phyloP scores from a whole-genome alignment of 2,329 filamentous ascomycete genomes.

The Paecilomyces formosus region DNA sequence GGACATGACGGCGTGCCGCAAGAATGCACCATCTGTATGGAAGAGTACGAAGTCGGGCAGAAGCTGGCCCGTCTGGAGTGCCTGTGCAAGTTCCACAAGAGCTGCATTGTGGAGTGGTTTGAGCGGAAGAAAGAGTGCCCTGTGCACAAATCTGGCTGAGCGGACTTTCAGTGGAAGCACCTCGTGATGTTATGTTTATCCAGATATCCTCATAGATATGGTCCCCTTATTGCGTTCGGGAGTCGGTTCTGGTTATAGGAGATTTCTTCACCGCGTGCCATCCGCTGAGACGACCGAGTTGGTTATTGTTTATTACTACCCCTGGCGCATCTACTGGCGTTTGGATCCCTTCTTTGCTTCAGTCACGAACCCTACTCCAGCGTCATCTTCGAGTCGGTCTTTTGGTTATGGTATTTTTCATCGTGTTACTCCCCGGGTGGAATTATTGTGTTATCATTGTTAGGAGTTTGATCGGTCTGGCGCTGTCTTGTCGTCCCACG shows the following conservation, averaged over 20 bases:
- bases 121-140: conserved; percentile 52
- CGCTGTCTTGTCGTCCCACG: neutral
- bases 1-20: conserved; percentile 45
- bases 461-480: neutral
- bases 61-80: conserved; percentile 55
- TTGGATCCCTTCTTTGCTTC: neutral
- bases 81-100: conserved; percentile 57
- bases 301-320: neutral
- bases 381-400: neutral
- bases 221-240: neutral
- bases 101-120: conserved; percentile 56
- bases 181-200: neutral
- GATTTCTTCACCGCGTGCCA: neutral
- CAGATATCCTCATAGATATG: neutral
- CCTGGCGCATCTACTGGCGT: neutral
- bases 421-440: neutral
- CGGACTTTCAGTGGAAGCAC: neutral
- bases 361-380: neutral
- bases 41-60: conserved; percentile 55
- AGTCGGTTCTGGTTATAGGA: neutral
- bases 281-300: neutral
- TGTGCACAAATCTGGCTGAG: conserved; percentile 45
- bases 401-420: neutral
- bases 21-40: conserved; percentile 59
- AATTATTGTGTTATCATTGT: neutral